Conservation (phyloP, 192 early-diverging fungal species). For the Coemansia sp. region DNA sequence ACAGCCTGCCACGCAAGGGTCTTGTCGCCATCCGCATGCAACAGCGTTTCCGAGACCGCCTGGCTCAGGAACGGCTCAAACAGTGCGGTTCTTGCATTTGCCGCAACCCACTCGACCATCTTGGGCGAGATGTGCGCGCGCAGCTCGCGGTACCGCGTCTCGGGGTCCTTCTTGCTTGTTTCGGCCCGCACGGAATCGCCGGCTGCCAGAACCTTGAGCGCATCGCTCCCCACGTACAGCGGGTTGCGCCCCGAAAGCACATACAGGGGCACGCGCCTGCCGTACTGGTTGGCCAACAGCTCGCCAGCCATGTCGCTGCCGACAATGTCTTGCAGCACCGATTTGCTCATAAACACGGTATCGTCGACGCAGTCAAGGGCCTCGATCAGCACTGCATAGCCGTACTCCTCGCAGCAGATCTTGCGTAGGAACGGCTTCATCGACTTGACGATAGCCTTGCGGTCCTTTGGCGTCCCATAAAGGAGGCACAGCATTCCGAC, state of each 20-base stretch:
- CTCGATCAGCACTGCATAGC: conserved; percentile 80
- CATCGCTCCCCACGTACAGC: conserved; percentile 72
- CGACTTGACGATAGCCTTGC: conserved; percentile 85
- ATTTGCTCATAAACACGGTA: conserved; percentile 81
- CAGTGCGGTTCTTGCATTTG: conserved; percentile 61
- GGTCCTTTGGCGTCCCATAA: conserved; percentile 83
- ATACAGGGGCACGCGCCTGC: conserved; percentile 78
- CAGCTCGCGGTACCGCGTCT: conserved; percentile 68
- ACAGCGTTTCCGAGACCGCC: conserved; percentile 71
- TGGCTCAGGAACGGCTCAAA: conserved; percentile 68
- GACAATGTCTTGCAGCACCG: conserved; percentile 64
- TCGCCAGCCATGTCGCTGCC: conserved; percentile 40
- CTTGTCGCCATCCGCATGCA: conserved; percentile 61
- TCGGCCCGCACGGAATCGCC: conserved; percentile 69
- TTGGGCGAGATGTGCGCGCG: conserved; percentile 61
- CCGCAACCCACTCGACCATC: conserved; percentile 62
- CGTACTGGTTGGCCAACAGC: conserved; percentile 74
- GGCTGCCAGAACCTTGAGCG: conserved; percentile 67
- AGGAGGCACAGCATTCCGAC: conserved; percentile 82
- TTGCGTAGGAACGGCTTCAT: conserved; percentile 80
- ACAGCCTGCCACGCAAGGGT: conserved; percentile 27
- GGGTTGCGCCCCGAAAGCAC: conserved; percentile 76
- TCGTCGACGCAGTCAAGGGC: conserved; percentile 91
- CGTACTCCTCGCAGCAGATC: conserved; percentile 88
- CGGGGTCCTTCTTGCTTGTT: conserved; percentile 90